Conservation (phyloP, 441 rosid genomes). For the Populus trichocarpa region DNA sequence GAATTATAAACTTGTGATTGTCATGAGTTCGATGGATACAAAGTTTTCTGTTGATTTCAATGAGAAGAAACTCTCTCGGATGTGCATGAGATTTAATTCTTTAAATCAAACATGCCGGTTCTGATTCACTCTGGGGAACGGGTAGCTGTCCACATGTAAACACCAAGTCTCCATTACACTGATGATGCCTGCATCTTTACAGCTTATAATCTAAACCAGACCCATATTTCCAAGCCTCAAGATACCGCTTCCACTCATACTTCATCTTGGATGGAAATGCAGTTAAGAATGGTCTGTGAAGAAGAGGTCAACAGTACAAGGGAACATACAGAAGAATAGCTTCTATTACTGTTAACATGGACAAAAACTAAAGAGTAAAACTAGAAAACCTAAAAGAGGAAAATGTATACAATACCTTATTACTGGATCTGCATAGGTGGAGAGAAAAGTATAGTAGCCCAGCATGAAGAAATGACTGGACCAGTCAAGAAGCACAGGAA, state of each 20-base stretch:
- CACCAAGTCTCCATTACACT: neutral
- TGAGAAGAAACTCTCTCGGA: neutral
- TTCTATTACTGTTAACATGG: neutral
- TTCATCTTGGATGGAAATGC: conserved; percentile 46
- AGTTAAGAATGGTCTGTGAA: conserved; percentile 49
- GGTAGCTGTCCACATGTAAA: neutral
- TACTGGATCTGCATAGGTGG: conserved; percentile 64
- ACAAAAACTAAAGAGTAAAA: neutral
- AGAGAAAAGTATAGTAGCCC: conserved; percentile 79
- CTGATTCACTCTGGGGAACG: neutral
- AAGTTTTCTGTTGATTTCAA: neutral
- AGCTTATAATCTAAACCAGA: conserved; percentile 83
- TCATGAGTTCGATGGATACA: neutral
- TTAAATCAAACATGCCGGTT: neutral
- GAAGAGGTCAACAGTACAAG: neutral
- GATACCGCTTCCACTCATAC: conserved; percentile 66
- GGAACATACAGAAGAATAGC: neutral
- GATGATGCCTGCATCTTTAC: conserved; percentile 23
- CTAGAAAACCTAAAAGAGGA: neutral
- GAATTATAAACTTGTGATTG: neutral
- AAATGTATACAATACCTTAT: conserved; percentile 48
- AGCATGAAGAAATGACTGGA: conserved; percentile 81
- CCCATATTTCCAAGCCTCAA: conserved; percentile 95
- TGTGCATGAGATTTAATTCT: neutral
- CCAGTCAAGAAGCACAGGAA: conserved; percentile 82